A percentile compares a stretch with the other conserved stretches of the same genome.
phyloP scores from a whole-genome alignment of 345 rosid genomes.

The Excoecaria agallocha region DNA sequence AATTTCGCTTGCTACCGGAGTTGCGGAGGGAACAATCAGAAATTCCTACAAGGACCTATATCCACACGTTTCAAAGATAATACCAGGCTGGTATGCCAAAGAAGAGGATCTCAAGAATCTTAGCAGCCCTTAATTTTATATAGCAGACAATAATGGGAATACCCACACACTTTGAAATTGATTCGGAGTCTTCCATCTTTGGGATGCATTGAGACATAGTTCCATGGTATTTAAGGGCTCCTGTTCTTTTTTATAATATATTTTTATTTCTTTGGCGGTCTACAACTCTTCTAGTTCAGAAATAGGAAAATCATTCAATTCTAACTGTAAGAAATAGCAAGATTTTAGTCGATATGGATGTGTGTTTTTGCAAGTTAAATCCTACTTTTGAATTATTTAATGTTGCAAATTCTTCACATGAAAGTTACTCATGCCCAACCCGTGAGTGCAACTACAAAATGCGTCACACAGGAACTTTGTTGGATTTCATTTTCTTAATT shows the following conservation, averaged over 20 bases:
- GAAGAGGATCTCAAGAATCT: constrained; percentile 88
- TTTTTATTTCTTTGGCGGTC: not conserved
- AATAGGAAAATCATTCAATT: constrained; percentile 1
- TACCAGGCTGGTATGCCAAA: constrained; percentile 93
- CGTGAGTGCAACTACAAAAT: too few relatives aligned
- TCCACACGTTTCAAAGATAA: constrained; percentile 80
- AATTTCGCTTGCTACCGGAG: constrained; percentile 92
- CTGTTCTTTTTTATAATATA: not conserved
- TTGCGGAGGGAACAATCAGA: constrained; percentile 95
- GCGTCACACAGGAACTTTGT: too few relatives aligned
- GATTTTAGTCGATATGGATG: not conserved
- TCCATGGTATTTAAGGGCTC: not conserved
- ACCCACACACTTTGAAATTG: not conserved
- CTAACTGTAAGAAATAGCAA: not conserved
- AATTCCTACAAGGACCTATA: constrained; percentile 95
- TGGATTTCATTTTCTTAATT: too few relatives aligned
- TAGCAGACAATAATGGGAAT: not conserved
- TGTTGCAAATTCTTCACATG: not conserved
- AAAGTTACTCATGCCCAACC: not conserved
- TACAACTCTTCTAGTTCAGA: not conserved
- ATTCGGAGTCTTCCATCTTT: not conserved
- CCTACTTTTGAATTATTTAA: too few relatives aligned
- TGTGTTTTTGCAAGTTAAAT: not conserved
- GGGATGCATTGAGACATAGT: not conserved
- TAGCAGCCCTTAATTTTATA: constrained; percentile 56